A percentile compares a stretch with the other conserved stretches of the same genome.
Evolutionary conservation across 257 asterid species (phyloP).

Genomic region (Catharanthus roseus): DNA sequence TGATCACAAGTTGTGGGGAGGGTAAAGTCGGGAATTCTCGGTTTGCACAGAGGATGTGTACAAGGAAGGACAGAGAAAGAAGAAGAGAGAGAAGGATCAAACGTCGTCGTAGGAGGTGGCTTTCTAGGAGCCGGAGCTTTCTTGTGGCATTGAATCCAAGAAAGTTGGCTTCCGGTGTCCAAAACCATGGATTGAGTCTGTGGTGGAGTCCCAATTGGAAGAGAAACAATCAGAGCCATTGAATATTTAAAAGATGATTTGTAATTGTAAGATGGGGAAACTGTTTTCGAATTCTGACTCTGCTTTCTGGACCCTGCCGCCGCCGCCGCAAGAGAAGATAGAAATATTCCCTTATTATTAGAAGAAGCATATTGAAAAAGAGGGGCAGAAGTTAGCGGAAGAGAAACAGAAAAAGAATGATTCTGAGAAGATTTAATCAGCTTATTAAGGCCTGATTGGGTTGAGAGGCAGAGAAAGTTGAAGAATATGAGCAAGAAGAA

Average conservation of each 20-base stretch:
- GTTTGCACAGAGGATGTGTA: constrained; percentile 68
- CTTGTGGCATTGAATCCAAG: constrained; percentile 79
- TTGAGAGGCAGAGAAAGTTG: constrained; percentile 18
- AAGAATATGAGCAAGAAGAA: constrained; percentile 22
- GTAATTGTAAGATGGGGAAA: constrained; percentile 31
- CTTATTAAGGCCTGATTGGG: constrained; percentile 14
- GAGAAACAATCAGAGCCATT: constrained; percentile 69
- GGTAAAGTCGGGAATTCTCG: constrained; percentile 74
- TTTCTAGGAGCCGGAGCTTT: constrained; percentile 21
- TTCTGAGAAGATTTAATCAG: constrained; percentile 2
- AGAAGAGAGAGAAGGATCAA: constrained; percentile 76
- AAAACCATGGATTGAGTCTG: constrained; percentile 74
- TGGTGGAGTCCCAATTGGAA: constrained; percentile 90
- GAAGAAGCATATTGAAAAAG: constrained; percentile 32
- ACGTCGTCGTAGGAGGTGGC: constrained; percentile 32
- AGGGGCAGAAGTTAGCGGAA: constrained; percentile 47
- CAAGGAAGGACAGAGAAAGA: constrained; percentile 73
- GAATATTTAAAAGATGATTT: constrained; percentile 59
- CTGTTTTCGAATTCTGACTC: constrained; percentile 5
- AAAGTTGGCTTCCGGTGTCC: constrained; percentile 93
- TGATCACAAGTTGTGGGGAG: constrained; percentile 83
- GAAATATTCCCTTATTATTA: constrained; percentile 18
- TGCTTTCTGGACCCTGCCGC: background rate
- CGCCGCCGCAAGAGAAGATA: constrained; percentile 25
- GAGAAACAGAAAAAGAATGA: constrained; percentile 32